Evolutionary conservation across 2,329 filamentous ascomycete genomes (phyloP).

Genomic region (Penicillium freii): DNA sequence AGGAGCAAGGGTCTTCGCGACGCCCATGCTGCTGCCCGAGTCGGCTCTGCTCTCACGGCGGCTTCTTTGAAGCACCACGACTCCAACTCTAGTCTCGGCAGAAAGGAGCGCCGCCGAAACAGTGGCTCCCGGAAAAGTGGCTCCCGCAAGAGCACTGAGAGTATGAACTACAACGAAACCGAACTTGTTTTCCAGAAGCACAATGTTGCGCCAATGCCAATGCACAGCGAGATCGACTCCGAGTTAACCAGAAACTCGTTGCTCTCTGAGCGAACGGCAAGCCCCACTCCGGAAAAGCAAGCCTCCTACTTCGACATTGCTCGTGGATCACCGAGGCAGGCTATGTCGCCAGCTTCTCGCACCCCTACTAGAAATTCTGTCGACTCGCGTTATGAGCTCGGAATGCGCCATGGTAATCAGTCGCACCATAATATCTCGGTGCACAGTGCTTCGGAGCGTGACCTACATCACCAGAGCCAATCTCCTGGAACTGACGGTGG

Average conservation of each 20-base stretch:
- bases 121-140: constrained; percentile 41
- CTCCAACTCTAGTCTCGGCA: constrained; percentile 59
- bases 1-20: constrained; percentile 57
- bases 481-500: constrained; percentile 35
- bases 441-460: constrained; percentile 46
- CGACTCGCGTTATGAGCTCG: constrained; percentile 55
- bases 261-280: constrained; percentile 74
- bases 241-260: constrained; percentile 87
- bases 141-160: constrained; percentile 39
- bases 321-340: constrained; percentile 53
- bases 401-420: constrained; percentile 63
- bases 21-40: constrained; percentile 54
- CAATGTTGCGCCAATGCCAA: constrained; percentile 76
- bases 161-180: constrained; percentile 50
- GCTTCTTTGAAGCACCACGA: constrained; percentile 64
- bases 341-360: constrained; percentile 59
- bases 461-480: constrained; percentile 41
- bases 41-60: constrained; percentile 59
- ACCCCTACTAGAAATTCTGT: constrained; percentile 57
- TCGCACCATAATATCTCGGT: constrained; percentile 53
- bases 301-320: constrained; percentile 62
- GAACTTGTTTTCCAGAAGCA: constrained; percentile 55
- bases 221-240: constrained; percentile 82
- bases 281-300: constrained; percentile 66
- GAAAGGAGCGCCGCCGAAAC: constrained; percentile 29